phyloP scores from a whole-genome alignment of 2,329 filamentous ascomycete species.

The Cryphonectria nitschkei region DNA sequence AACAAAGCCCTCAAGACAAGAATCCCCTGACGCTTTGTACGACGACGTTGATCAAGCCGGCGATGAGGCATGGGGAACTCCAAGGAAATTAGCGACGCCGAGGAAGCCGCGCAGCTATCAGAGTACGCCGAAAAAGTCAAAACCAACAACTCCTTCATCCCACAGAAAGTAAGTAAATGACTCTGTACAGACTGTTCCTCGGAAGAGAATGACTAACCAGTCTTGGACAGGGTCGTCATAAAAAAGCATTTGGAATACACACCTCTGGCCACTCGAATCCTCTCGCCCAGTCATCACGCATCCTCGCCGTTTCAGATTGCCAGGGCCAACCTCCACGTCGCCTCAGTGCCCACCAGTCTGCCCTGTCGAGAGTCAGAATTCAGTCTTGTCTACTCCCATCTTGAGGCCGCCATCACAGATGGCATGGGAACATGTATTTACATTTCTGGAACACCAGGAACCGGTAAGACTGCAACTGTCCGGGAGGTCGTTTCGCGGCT shows the following conservation, averaged over 20 bases:
- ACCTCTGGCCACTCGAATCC: conserved; percentile 83
- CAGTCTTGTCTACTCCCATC: conserved; percentile 85
- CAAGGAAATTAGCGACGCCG: conserved; percentile 36
- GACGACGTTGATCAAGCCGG: conserved; percentile 37
- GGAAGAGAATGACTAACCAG: conserved; percentile 36
- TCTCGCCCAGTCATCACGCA: conserved; percentile 75
- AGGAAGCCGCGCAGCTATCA: conserved; percentile 37
- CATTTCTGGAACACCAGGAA: conserved; percentile 97
- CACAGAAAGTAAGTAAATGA: conserved; percentile 42
- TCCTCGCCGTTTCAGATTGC: conserved; percentile 91
- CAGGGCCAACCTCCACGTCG: conserved; percentile 86
- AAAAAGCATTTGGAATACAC: conserved; percentile 96
- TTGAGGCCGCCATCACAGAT: conserved; percentile 91
- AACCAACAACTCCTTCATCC: conserved; percentile 46
- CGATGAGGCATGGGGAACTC: conserved; percentile 40
- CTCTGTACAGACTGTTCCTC: conserved; percentile 49
- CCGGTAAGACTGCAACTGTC: conserved; percentile 96
- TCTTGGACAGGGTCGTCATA: conserved; percentile 58
- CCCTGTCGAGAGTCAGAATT: conserved; percentile 95
- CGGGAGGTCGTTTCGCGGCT: conserved; percentile 90
- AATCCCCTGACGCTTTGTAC: conserved; percentile 39
- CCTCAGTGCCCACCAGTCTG: conserved; percentile 84
- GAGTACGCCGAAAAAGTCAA: conserved; percentile 60
- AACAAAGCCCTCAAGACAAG: conserved; percentile 35
- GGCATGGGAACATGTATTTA: conserved; percentile 96